A percentile compares a stretch with the other conserved stretches of the same genome.
phyloP scores from a whole-genome alignment of 108 stramenopile genomes.

The Nitzschia palea region DNA sequence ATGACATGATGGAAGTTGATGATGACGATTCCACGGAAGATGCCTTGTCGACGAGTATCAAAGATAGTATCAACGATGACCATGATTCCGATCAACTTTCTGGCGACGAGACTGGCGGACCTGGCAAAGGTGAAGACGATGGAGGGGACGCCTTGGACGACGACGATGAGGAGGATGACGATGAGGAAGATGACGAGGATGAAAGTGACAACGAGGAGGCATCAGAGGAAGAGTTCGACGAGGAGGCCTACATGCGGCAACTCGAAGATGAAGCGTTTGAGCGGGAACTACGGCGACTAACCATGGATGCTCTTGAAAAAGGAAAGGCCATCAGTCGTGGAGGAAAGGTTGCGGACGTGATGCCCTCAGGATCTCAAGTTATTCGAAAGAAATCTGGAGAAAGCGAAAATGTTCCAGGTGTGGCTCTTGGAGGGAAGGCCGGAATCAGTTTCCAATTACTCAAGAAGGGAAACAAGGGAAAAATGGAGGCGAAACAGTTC shows the following conservation, averaged over 20 bases:
- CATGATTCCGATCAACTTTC: conserved; percentile 21
- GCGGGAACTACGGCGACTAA: conserved; percentile 77
- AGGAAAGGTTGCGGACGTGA: conserved; percentile 67
- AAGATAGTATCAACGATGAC: conserved; percentile 49
- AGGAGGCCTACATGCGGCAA: conserved; percentile 76
- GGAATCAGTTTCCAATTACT: conserved; percentile 88
- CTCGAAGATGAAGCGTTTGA: conserved; percentile 89
- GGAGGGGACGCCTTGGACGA: conserved; percentile 40
- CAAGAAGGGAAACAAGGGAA: conserved; percentile 91
- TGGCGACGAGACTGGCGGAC: conserved; percentile 31
- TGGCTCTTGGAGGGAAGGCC: conserved; percentile 56
- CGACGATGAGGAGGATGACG: conserved; percentile 49
- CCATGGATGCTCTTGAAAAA: conserved; percentile 87
- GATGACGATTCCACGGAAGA: conserved; percentile 52
- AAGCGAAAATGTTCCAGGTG: conserved; percentile 13
- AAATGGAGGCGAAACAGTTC: conserved; percentile 83
- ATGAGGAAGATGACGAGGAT: conserved; percentile 52
- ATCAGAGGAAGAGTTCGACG: conserved; percentile 68
- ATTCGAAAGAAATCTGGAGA: conserved; percentile 54
- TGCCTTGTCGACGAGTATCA: conserved; percentile 36
- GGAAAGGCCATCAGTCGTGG: conserved; percentile 66
- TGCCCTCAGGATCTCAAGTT: conserved; percentile 77
- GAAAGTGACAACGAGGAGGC: conserved; percentile 44
- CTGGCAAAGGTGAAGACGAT: conserved; percentile 4
- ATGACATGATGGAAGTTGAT: conserved; percentile 49